Conservation (phyloP, 1,139 yeast genomes). For the Kazachstania sp. region DNA sequence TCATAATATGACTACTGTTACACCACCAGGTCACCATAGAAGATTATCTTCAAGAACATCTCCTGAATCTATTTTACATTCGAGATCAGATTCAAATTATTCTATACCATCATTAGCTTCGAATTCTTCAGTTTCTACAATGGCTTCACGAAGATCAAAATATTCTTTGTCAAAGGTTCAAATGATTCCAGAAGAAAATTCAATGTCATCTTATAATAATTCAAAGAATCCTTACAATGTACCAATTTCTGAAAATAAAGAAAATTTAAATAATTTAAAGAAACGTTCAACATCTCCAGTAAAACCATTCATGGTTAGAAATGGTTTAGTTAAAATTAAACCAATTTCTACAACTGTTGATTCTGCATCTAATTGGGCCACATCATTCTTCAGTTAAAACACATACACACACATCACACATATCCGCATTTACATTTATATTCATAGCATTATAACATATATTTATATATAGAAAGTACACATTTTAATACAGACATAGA, state of each 20-base stretch:
- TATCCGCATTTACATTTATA: background rate
- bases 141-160: slow-evolving; percentile 5
- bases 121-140: slow-evolving; percentile 12
- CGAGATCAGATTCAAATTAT: slow-evolving; percentile 13
- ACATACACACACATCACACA: background rate
- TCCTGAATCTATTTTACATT: slow-evolving; percentile 40
- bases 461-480: background rate
- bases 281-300: background rate
- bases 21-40: slow-evolving; percentile 21
- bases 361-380: background rate
- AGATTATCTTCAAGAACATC: background rate
- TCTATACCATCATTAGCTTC: slow-evolving; percentile 23
- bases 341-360: background rate
- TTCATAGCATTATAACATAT: background rate
- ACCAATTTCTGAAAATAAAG: background rate
- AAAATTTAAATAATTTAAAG: slow-evolving; percentile 1
- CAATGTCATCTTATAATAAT: background rate
- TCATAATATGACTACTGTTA: slow-evolving; percentile 44
- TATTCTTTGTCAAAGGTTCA: background rate
- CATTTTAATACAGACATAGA: background rate
- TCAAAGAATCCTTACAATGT: slow-evolving; percentile 1
- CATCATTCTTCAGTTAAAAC: background rate
- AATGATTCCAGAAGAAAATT: slow-evolving; percentile 1
- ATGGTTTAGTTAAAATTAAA: background rate
- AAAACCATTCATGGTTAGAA: slow-evolving; percentile 1